Evolutionary conservation across 331 rosid genomes (phyloP).

Genomic region (Dryas integrifolia): DNA sequence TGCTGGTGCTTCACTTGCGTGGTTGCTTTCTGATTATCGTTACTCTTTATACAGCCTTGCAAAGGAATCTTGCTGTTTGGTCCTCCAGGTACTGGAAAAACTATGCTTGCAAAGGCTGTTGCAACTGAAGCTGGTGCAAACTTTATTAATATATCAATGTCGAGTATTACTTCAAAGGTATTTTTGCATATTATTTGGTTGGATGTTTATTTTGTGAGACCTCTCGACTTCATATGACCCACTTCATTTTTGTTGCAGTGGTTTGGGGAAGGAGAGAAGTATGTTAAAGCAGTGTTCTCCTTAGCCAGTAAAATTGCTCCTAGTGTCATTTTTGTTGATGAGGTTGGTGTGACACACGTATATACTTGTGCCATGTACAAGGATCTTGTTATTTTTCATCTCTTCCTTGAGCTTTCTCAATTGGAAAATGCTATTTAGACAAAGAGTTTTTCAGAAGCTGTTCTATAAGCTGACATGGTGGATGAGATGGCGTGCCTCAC

Average conservation of each 20-base stretch:
- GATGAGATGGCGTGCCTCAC: neutral
- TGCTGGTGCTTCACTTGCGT: neutral
- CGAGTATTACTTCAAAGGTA: conserved; percentile 95
- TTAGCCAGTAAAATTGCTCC: conserved; percentile 97
- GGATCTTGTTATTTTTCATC: neutral
- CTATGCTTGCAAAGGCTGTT: conserved; percentile 99
- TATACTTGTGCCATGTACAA: neutral
- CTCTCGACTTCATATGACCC: conserved; percentile 17
- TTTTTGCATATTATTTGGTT: neutral
- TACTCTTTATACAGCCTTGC: conserved; percentile 65
- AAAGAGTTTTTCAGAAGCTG: neutral
- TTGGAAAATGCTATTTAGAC: neutral
- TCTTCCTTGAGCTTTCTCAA: conserved; percentile 2
- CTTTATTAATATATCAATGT: conserved; percentile 94
- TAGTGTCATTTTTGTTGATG: conserved; percentile 92
- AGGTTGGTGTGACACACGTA: conserved; percentile 51
- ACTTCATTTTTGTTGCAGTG: conserved; percentile 53
- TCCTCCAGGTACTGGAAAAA: conserved; percentile 97
- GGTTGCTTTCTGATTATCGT: conserved; percentile 12
- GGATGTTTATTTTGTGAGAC: neutral
- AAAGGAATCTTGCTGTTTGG: conserved; percentile 96
- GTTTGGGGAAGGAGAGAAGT: conserved; percentile 98
- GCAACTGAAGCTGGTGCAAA: conserved; percentile 99
- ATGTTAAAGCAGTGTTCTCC: conserved; percentile 92
- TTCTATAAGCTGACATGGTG: neutral